Base-by-base conservation (phyloP, 768 basidiomycete species). In the Trametopsis cervina region DNA sequence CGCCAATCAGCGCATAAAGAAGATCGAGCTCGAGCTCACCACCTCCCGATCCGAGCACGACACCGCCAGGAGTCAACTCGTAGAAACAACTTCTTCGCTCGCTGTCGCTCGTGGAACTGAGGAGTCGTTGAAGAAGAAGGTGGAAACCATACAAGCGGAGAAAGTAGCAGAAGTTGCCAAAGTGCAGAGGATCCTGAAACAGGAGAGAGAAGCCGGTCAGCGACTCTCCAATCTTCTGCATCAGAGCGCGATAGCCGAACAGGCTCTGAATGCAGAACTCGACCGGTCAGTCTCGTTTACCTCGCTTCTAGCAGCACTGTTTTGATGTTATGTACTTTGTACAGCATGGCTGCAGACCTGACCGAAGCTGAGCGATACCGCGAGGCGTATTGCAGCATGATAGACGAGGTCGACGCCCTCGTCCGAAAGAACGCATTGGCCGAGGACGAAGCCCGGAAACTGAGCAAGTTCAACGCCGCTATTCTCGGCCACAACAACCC, bases 401-500 rank as follows among this genome's bases (percentile, higher is more conserved):
- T 75, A 15, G 76, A 83, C 15, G 76, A 87, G 58, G 75, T 90
- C 22, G 74, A 73, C 15, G 69, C 75, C 4, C 73, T 94, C 9
- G 65, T 83, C 15, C 75, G 77, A 11, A 75, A 84, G 10, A 89
- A 91, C 54, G 75, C 81, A 25, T 70, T 92, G 27, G 88, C 89
- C 5, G 84, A 92, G 58, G 81, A 81, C 36, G 93, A 95, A 61
- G 80, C 85, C 0, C 71, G 76, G 33, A 69, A 73, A n/a, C 73
- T 95, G 37, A 81, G 85, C 54, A 75, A 73, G 57, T 85, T 90
- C 67, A 94, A 94, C 54, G 86, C 89, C 0, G 81, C 92, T 61
- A 85, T 95, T 49, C 68, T 92, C 15, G 80, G 89, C 0, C 91
- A 94, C 60, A 74, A 76, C 26, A 93, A 94, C 59, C 86, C 88